Conservation (phyloP, 2,329 filamentous ascomycete genomes). For the Sporothrix humicola region DNA sequence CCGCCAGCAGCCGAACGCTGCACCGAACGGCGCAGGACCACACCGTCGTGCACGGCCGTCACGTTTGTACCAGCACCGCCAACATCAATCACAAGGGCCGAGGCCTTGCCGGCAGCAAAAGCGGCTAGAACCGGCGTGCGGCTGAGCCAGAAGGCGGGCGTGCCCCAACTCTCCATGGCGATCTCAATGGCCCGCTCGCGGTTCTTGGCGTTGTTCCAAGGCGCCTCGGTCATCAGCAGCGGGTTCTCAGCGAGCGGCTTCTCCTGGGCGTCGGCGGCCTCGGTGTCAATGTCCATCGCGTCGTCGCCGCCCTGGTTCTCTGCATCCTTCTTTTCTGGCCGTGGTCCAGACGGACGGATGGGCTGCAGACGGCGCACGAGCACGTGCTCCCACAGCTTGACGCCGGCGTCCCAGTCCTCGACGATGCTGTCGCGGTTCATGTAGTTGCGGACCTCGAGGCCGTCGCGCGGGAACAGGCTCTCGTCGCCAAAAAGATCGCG, state of each 20-base stretch:
- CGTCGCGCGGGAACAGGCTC: constrained; percentile 75
- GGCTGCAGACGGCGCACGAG: constrained; percentile 88
- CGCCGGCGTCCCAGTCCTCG: constrained; percentile 93
- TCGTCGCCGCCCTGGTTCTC: constrained; percentile 64
- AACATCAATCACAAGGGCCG: constrained; percentile 88
- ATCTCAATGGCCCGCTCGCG: constrained; percentile 95
- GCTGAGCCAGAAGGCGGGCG: constrained; percentile 91
- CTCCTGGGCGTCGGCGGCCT: constrained; percentile 65
- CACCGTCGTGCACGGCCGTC: constrained; percentile 90
- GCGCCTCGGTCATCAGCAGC: constrained; percentile 89
- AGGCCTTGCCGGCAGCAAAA: constrained; percentile 91
- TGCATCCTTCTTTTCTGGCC: constrained; percentile 63
- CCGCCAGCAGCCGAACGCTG: constrained; percentile 85
- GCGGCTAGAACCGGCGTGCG: constrained; percentile 87
- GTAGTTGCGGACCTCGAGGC: constrained; percentile 87
- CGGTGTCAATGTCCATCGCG: constrained; percentile 69
- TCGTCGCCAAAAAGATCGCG: constrained; percentile 86
- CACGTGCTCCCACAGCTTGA: constrained; percentile 89
- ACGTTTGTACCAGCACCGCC: constrained; percentile 88
- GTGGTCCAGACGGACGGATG: constrained; percentile 51
- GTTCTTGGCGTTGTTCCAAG: constrained; percentile 87
- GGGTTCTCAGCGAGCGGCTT: constrained; percentile 89
- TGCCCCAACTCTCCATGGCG: constrained; percentile 96
- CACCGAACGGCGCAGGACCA: constrained; percentile 89
- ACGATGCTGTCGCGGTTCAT: constrained; percentile 89